Evolutionary conservation across 1,284 basidiomycete genomes (phyloP).

Genomic region (Uromyces viciae-fabae): DNA sequence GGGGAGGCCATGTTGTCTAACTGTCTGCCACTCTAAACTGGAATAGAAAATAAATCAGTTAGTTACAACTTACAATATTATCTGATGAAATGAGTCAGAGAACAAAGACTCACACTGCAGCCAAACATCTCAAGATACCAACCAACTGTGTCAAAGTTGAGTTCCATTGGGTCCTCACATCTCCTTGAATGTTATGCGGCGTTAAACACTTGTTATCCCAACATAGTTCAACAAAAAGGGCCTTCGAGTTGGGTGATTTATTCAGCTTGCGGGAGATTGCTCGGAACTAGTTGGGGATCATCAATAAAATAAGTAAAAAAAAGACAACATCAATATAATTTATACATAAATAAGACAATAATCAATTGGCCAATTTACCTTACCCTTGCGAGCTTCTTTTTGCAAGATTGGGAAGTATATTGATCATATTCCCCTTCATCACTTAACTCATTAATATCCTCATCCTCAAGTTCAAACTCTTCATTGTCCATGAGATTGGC

Average conservation of each 20-base stretch:
- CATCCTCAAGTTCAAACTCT: neutral
- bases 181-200: neutral
- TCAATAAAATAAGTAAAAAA: too few species aligned
- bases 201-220: neutral
- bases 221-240: neutral
- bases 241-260: constrained; percentile 4
- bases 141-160: neutral
- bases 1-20: neutral
- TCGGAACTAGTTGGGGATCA: neutral
- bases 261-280: neutral
- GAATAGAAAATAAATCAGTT: neutral
- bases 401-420: neutral
- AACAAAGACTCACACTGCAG: neutral
- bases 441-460: neutral
- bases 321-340: too few species aligned
- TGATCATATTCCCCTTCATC: neutral
- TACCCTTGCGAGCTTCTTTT: neutral
- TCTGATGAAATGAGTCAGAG: too few species aligned
- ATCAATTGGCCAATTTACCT: too few species aligned
- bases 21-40: constrained; percentile 3
- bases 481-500: neutral
- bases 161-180: neutral
- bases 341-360: too few species aligned
- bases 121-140: neutral
- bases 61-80: too few species aligned